A percentile compares a stretch with the other conserved stretches of the same genome.
These are phyloP conservation scores for Pisolithus thermaeus DNA, from an alignment of 1,284 basidiomycete species.

Conservation along the genomic window DNA sequence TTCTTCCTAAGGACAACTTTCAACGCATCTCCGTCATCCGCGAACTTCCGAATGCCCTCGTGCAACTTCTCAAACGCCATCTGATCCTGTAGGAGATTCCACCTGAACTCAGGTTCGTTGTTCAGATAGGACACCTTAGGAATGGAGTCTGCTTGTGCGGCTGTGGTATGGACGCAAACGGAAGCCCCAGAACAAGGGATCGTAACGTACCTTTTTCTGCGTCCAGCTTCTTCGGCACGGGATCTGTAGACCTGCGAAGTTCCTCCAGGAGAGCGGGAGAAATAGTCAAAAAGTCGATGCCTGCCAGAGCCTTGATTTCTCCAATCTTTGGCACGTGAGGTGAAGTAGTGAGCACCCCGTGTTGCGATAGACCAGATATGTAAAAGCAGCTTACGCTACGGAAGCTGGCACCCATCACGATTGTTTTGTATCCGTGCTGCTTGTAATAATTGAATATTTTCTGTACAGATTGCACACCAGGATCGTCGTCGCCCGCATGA, in stretches of 20 bases:
- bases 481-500: slow-evolving; percentile 87
- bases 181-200: too few species aligned
- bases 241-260: slow-evolving; percentile 72
- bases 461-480: slow-evolving; percentile 93
- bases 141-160: slow-evolving; percentile 57
- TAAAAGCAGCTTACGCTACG: slow-evolving; percentile 66
- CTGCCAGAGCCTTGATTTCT: slow-evolving; percentile 93
- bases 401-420: slow-evolving; percentile 99
- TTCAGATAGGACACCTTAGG: slow-evolving; percentile 84
- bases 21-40: slow-evolving; percentile 89
- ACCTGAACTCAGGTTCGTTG: slow-evolving; percentile 92
- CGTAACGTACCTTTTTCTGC: slow-evolving; percentile 49
- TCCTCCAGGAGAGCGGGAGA: slow-evolving; percentile 87
- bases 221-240: slow-evolving; percentile 83
- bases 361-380: slow-evolving; percentile 16
- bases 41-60: slow-evolving; percentile 96
- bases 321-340: slow-evolving; percentile 45
- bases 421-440: slow-evolving; percentile 95
- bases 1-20: slow-evolving; percentile 82
- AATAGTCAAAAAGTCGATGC: slow-evolving; percentile 96
- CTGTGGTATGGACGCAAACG: slow-evolving; percentile 23
- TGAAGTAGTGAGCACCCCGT: neutral
- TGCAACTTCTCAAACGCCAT: slow-evolving; percentile 96
- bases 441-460: slow-evolving; percentile 99
- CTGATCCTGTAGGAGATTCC: slow-evolving; percentile 81